Evolutionary conservation across 495 filamentous ascomycete genomes (phyloP).

Genomic region (Aspergillus diversus): DNA sequence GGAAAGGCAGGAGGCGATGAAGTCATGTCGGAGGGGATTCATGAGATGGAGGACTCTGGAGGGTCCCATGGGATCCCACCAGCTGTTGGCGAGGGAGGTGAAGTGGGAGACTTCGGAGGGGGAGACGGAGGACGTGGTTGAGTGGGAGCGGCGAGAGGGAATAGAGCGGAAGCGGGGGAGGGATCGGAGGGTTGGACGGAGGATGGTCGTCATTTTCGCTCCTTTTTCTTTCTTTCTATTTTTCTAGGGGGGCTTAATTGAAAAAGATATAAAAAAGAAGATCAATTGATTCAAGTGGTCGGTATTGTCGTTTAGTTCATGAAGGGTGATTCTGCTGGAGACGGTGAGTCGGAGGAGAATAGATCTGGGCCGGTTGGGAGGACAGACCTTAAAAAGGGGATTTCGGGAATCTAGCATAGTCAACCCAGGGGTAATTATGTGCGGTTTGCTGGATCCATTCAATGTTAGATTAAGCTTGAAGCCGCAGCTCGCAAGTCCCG

Average conservation of each 20-base stretch:
- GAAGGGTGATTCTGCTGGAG: too few species aligned
- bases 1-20: constrained; percentile 74
- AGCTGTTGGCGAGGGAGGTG: constrained; percentile 85
- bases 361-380: too few species aligned
- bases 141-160: constrained; percentile 41
- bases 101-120: constrained; percentile 90
- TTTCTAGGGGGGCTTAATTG: background rate
- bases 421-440: background rate
- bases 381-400: too few species aligned
- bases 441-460: background rate
- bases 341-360: too few species aligned
- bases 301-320: too few species aligned
- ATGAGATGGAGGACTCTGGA: constrained; percentile 94
- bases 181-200: constrained; percentile 18
- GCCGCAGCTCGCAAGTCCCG: constrained; percentile 7
- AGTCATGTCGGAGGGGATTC: constrained; percentile 95
- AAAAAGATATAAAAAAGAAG: too few species aligned
- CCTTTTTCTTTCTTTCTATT: background rate
- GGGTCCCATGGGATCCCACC: constrained; percentile 97
- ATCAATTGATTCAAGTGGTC: too few species aligned
- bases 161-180: constrained; percentile 12
- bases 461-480: constrained; percentile 1
- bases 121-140: constrained; percentile 70
- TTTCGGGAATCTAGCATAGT: background rate
- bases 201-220: constrained; percentile 1